Conservation (phyloP, 805 yeast species). For the Candida insectalens region DNA sequence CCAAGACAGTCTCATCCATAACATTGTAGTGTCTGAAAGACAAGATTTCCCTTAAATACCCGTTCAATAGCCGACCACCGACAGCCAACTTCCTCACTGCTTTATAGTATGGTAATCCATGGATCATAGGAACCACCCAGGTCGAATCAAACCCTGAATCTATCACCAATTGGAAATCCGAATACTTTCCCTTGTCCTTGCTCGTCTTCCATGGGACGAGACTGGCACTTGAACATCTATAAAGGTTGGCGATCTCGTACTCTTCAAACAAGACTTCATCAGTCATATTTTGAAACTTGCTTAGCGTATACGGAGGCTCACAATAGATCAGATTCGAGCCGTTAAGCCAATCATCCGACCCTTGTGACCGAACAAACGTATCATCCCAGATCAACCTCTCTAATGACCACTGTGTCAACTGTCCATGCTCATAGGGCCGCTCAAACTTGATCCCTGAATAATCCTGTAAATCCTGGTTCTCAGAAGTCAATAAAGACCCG, state of each 20-base stretch:
- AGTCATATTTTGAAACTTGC: conserved; percentile 70
- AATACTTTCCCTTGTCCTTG: conserved; percentile 7
- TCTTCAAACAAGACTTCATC: conserved; percentile 95
- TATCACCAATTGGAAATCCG: conserved; percentile 67
- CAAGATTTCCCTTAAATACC: conserved; percentile 71
- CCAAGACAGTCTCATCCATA: conserved; percentile 78
- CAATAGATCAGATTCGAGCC: conserved; percentile 59
- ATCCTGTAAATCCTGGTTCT: conserved; percentile 36
- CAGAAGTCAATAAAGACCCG: conserved; percentile 48
- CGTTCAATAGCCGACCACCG: conserved; percentile 81
- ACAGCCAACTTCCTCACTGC: conserved; percentile 74
- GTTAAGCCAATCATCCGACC: conserved; percentile 28
- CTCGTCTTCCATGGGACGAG: conserved; percentile 49
- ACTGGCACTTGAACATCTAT: conserved; percentile 53
- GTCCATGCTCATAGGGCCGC: conserved; percentile 85
- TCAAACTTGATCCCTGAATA: conserved; percentile 64
- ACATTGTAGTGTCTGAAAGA: conserved; percentile 91
- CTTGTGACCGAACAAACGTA: conserved; percentile 32
- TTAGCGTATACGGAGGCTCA: conserved; percentile 75
- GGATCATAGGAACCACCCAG: conserved; percentile 75
- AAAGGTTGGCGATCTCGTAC: conserved; percentile 66
- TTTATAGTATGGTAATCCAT: conserved; percentile 66
- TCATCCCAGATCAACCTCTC: conserved; percentile 90
- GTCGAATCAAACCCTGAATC: conserved; percentile 88
- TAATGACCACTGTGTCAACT: conserved; percentile 82